Evolutionary conservation across 2,329 filamentous ascomycete genomes (phyloP).

Genomic region (Westerdykella ornata): DNA sequence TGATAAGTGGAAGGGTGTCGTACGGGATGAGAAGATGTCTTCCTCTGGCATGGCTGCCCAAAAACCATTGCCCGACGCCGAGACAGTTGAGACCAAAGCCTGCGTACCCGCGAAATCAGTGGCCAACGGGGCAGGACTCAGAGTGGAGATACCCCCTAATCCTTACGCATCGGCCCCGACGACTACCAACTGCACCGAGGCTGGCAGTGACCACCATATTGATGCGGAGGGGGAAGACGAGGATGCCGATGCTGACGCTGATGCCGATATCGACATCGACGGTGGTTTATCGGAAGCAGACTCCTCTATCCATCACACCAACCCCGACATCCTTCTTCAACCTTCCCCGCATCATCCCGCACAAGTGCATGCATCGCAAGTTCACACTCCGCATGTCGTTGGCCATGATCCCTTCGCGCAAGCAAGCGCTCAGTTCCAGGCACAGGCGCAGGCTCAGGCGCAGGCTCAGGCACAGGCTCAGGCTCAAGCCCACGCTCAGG

Average conservation of each 20-base stretch:
- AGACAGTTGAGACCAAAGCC: conserved; percentile 12
- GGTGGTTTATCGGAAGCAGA: conserved; percentile 18
- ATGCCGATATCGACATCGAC: conserved; percentile 26
- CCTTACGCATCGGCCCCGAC: conserved; percentile 26
- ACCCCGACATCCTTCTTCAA: conserved; percentile 20
- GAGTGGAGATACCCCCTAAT: conserved; percentile 15
- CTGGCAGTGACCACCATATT: conserved; percentile 21
- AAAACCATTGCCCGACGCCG: conserved; percentile 23
- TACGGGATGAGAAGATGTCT: conserved; percentile 27
- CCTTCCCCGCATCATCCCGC: conserved; percentile 26
- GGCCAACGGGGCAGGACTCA: conserved; percentile 3
- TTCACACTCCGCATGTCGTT: conserved; percentile 9
- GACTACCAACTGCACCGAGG: conserved; percentile 21
- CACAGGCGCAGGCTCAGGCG: conserved; percentile 13
- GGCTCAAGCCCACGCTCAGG: conserved; percentile 13
- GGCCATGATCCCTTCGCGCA: conserved; percentile 16
- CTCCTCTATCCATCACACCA: conserved; percentile 11
- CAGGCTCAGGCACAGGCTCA: conserved; percentile 15
- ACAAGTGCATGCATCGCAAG: conserved; percentile 14
- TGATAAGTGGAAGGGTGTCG: conserved; percentile 36
- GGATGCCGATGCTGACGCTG: conserved; percentile 29
- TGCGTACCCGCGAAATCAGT: not conserved
- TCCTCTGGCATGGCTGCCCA: conserved; percentile 31
- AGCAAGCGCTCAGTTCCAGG: conserved; percentile 20
- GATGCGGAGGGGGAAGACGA: conserved; percentile 36